Conservation (phyloP, 2,329 filamentous ascomycete genomes). For the Fusarium humuli region DNA sequence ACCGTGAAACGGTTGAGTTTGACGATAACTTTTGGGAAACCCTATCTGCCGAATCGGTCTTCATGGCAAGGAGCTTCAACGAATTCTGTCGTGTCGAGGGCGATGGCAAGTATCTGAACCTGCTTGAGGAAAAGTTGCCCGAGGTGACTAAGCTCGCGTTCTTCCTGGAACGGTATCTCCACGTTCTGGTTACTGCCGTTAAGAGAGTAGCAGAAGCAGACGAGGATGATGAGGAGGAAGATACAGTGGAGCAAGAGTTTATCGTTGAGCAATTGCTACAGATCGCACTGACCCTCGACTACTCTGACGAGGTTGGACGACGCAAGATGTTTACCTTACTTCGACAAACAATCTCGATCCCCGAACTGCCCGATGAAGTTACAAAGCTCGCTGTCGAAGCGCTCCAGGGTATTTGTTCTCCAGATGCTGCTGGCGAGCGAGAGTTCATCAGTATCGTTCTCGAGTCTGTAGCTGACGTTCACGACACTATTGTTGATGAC, state of each 20-base stretch:
- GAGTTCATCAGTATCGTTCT: constrained; percentile 88
- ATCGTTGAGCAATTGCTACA: constrained; percentile 95
- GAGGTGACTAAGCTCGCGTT: constrained; percentile 93
- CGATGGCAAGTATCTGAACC: constrained; percentile 77
- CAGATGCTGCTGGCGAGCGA: constrained; percentile 77
- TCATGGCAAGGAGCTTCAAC: constrained; percentile 92
- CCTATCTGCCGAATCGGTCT: constrained; percentile 85
- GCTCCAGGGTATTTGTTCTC: constrained; percentile 84
- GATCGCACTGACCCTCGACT: constrained; percentile 91
- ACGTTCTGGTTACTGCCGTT: constrained; percentile 73
- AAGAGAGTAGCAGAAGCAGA: constrained; percentile 64
- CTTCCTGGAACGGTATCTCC: constrained; percentile 84
- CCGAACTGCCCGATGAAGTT: constrained; percentile 90
- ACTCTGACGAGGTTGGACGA: constrained; percentile 95
- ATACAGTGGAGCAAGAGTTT: constrained; percentile 91
- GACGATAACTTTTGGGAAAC: constrained; percentile 84
- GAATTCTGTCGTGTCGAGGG: constrained; percentile 85
- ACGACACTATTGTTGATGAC: constrained; percentile 88
- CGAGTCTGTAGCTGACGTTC: constrained; percentile 95
- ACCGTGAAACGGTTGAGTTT: constrained; percentile 77
- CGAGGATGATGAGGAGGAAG: constrained; percentile 77
- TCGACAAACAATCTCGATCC: constrained; percentile 84
- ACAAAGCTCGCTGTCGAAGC: constrained; percentile 89
- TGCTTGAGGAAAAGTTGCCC: constrained; percentile 92
- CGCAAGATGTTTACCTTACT: constrained; percentile 96